Evolutionary conservation across 495 filamentous ascomycete species (phyloP).

Genomic region (Penicillium robsamsonii): DNA sequence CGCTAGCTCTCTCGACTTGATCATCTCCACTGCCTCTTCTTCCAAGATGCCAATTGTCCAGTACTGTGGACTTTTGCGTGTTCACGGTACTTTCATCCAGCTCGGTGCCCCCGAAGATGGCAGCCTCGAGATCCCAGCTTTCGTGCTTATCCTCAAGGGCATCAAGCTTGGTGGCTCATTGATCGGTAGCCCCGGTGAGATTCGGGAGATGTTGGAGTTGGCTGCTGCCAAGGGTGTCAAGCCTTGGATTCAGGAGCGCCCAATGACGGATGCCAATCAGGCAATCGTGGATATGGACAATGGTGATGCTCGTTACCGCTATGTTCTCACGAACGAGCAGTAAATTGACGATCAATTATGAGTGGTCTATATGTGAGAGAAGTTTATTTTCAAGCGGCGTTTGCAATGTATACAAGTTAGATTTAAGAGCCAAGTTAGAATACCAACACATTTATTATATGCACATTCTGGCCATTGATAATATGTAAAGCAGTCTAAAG

Average conservation of each 20-base stretch:
- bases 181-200: conserved; percentile 71
- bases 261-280: conserved; percentile 73
- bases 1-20: conserved; percentile 66
- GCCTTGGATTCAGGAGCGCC: conserved; percentile 67
- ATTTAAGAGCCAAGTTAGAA: neutral
- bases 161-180: conserved; percentile 67
- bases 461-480: neutral
- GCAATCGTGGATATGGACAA: conserved; percentile 65
- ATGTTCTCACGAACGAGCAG: conserved; percentile 64
- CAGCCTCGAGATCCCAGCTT: conserved; percentile 55
- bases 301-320: conserved; percentile 71
- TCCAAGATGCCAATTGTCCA: conserved; percentile 72
- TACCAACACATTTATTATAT: neutral
- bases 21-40: conserved; percentile 73
- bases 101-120: conserved; percentile 73
- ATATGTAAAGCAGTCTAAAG: neutral
- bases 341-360: conserved; percentile 1
- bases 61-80: conserved; percentile 66
- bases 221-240: conserved; percentile 68
- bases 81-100: conserved; percentile 74
- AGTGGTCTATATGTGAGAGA: conserved; percentile 2
- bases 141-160: conserved; percentile 57
- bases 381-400: neutral
- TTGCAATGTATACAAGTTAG: neutral
- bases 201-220: conserved; percentile 77